Evolutionary conservation across 164 flowering plant species (phyloP).

Genomic region (Dillenia turbinata): DNA sequence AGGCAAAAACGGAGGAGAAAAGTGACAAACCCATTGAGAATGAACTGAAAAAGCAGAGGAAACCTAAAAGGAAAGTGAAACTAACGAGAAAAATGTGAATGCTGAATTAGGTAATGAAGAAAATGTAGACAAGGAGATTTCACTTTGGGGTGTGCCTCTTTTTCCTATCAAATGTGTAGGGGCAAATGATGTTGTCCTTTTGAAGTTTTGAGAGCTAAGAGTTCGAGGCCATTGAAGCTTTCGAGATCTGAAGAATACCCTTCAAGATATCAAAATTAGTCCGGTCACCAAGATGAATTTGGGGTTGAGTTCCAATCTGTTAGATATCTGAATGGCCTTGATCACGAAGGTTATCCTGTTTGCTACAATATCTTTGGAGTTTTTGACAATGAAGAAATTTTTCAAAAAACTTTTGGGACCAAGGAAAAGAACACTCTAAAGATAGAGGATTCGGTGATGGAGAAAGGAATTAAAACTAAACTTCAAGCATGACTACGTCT

Average conservation of each 20-base stretch:
- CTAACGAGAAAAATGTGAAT: conserved; percentile 6
- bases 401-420: conserved; percentile 40
- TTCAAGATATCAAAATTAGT: conserved; percentile 40
- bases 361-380: conserved; percentile 59
- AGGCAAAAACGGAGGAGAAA: conserved; percentile 4
- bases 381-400: conserved; percentile 36
- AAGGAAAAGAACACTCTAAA: conserved; percentile 45
- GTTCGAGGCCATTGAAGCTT: conserved; percentile 61
- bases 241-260: conserved; percentile 59
- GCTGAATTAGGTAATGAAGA: conserved; percentile 2
- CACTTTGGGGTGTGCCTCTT: conserved; percentile 74
- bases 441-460: conserved; percentile 74
- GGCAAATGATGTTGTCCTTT: conserved; percentile 44
- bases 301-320: conserved; percentile 17
- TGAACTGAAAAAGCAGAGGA: conserved; percentile 7
- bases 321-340: conserved; percentile 45
- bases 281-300: conserved; percentile 46
- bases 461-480: conserved; percentile 55
- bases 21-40: conserved; percentile 3
- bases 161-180: conserved; percentile 48
- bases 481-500: conserved; percentile 48
- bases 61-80: not conserved
- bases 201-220: conserved; percentile 79
- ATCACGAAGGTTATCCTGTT: conserved; percentile 49
- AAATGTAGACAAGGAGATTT: conserved; percentile 29